These are phyloP conservation scores for Astrothelium macrocarpum DNA, from an alignment of 495 filamentous ascomycete genomes.

Conservation along the genomic window DNA sequence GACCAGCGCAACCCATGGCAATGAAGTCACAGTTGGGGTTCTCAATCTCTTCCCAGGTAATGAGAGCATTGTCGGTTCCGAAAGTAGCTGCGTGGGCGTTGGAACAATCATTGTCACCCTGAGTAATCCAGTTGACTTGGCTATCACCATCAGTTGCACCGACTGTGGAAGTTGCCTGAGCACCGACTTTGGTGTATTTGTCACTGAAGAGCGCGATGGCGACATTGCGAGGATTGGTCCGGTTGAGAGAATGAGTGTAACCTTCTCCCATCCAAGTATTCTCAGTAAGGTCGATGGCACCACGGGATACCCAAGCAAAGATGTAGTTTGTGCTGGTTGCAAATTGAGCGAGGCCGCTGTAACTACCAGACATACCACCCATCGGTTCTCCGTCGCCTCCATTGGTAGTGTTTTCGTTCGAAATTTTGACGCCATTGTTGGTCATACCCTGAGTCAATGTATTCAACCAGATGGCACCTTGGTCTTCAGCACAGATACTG, in stretches of 20 bases:
- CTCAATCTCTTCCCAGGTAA: constrained; percentile 46
- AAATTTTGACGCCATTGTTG: constrained; percentile 41
- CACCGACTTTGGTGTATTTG: constrained; percentile 41
- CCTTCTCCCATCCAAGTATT: constrained; percentile 44
- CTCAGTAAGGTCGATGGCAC: constrained; percentile 39
- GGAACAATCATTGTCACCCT: constrained; percentile 39
- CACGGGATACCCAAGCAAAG: constrained; percentile 46
- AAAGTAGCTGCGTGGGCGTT: constrained; percentile 46
- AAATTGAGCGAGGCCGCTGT: constrained; percentile 41
- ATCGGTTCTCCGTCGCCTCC: constrained; percentile 44
- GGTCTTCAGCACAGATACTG: constrained; percentile 46
- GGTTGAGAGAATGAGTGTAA: constrained; percentile 39
- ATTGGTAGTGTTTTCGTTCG: constrained; percentile 47
- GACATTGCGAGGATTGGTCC: constrained; percentile 43
- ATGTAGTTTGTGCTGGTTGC: constrained; percentile 37
- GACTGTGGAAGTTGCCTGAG: constrained; percentile 38
- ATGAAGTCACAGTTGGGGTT: constrained; percentile 39
- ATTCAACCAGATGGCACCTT: constrained; percentile 50
- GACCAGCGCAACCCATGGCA: constrained; percentile 43
- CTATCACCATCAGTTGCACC: constrained; percentile 41
- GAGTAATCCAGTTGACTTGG: constrained; percentile 44
- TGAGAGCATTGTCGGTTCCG: constrained; percentile 35
- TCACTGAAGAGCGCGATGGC: constrained; percentile 40
- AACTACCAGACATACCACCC: constrained; percentile 48
- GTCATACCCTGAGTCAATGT: constrained; percentile 43